Evolutionary conservation across 768 basidiomycete genomes (phyloP).

Genomic region (Phanerochaete carnosa): DNA sequence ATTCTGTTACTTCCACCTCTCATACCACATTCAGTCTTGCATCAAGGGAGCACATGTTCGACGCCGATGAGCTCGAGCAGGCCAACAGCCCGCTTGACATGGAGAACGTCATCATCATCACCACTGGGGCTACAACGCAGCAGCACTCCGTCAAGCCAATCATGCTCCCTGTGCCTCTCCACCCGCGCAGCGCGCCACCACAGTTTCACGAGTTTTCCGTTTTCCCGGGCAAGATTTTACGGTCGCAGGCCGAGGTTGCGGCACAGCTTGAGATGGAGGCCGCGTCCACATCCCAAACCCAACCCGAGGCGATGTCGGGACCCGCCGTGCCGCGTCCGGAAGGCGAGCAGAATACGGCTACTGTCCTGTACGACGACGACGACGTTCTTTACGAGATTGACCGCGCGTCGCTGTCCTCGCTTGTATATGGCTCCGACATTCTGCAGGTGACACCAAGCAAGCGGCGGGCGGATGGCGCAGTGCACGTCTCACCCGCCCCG

Average conservation of each 20-base stretch:
- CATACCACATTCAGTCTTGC: no score
- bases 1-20: not conserved
- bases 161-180: not conserved
- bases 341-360: not conserved
- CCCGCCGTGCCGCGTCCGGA: conserved; percentile 1
- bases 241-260: conserved; percentile 19
- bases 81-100: conserved; percentile 7
- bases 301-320: not conserved
- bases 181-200: conserved; percentile 18
- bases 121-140: not conserved
- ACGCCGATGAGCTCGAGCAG: no score
- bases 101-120: conserved; percentile 13
- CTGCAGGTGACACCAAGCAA: not conserved
- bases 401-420: conserved; percentile 1
- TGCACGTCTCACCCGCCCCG: conserved; percentile 1
- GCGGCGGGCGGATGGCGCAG: not conserved
- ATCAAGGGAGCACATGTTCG: no score
- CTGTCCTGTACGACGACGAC: not conserved
- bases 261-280: conserved; percentile 11
- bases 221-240: conserved; percentile 20
- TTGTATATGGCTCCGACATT: conserved; percentile 10
- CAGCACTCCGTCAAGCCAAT: conserved; percentile 1
- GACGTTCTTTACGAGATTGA: not conserved
- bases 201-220: conserved; percentile 8
- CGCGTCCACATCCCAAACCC: not conserved